Percentiles rank a stretch among this genome's conserved stretches.
Conservation (phyloP, 805 yeast genomes). For the Wickerhamiella musiphila region DNA sequence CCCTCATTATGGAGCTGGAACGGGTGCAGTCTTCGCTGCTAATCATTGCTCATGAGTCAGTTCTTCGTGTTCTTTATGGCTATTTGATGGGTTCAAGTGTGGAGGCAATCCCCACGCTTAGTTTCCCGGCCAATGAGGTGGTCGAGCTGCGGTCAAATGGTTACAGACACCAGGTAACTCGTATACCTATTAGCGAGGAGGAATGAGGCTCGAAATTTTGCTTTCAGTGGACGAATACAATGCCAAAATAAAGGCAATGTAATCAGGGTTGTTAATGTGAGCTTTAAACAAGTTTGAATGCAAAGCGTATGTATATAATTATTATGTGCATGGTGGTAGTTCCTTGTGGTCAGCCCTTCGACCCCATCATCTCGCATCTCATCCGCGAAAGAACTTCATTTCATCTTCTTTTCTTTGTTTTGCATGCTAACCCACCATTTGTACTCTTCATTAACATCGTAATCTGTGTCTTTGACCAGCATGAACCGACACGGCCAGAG, state of each 20-base stretch:
- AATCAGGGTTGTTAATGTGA: too few relatives aligned
- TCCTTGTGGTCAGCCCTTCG: too few relatives aligned
- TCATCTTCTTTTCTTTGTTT: background rate
- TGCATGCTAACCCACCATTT: slow-evolving; percentile 17
- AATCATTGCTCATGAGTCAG: slow-evolving; percentile 85
- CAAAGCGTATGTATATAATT: too few relatives aligned
- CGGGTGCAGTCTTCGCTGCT: slow-evolving; percentile 65
- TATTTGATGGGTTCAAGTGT: slow-evolving; percentile 87
- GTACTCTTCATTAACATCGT: slow-evolving; percentile 21
- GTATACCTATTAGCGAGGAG: slow-evolving; percentile 11
- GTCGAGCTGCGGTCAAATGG: slow-evolving; percentile 43
- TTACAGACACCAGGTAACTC: slow-evolving; percentile 12
- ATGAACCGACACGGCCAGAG: slow-evolving; percentile 35
- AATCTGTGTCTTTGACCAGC: slow-evolving; percentile 24
- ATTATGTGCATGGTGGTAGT: too few relatives aligned
- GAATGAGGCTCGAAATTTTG: too few relatives aligned
- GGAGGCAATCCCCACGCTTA: slow-evolving; percentile 62
- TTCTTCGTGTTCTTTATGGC: slow-evolving; percentile 78
- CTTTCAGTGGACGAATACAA: too few relatives aligned
- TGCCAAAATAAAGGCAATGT: too few relatives aligned
- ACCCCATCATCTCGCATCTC: too few relatives aligned
- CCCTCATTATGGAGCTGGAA: slow-evolving; percentile 84
- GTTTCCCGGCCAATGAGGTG: slow-evolving; percentile 66
- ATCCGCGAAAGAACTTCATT: too few relatives aligned
- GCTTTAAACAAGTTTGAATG: too few relatives aligned